A percentile compares a stretch with the other conserved stretches of the same genome.
Evolutionary conservation across 768 basidiomycete species (phyloP).

Genomic region (Crassisporium funariophilum): DNA sequence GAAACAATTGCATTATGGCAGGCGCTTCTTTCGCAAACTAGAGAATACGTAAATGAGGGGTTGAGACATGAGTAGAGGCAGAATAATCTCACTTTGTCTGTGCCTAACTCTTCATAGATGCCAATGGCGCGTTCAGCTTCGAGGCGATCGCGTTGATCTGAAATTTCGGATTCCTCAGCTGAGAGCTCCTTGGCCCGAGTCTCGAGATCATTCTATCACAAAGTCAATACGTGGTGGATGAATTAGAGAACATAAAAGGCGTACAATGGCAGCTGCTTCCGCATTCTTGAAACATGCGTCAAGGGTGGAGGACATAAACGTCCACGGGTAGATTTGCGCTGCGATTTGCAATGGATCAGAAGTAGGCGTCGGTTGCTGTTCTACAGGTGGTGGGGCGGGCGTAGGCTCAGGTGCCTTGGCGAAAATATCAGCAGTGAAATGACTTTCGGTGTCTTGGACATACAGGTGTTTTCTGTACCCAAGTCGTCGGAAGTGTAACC

Average conservation of each 20-base stretch:
- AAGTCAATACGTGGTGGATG: neutral
- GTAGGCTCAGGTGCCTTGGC: slow-evolving; percentile 11
- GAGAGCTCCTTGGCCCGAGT: slow-evolving; percentile 33
- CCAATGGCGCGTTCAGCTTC: slow-evolving; percentile 45
- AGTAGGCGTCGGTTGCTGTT: slow-evolving; percentile 25
- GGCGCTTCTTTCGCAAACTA: slow-evolving; percentile 50
- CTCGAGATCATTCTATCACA: slow-evolving; percentile 38
- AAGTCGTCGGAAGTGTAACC: slow-evolving; percentile 24
- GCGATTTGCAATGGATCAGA: slow-evolving; percentile 48
- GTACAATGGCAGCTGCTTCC: slow-evolving; percentile 37
- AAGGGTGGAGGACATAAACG: slow-evolving; percentile 59
- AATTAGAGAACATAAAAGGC: slow-evolving; percentile 8
- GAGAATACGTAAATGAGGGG: neutral
- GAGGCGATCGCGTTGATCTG: slow-evolving; percentile 43
- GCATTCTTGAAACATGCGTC: slow-evolving; percentile 50
- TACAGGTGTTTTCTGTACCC: slow-evolving; percentile 22
- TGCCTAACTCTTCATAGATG: slow-evolving; percentile 48
- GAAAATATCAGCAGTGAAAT: neutral
- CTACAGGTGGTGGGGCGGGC: slow-evolving; percentile 8
- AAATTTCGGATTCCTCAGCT: slow-evolving; percentile 41
- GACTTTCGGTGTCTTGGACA: slow-evolving; percentile 1
- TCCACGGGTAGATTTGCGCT: slow-evolving; percentile 59
- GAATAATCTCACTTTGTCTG: slow-evolving; percentile 33
- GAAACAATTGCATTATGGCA: slow-evolving; percentile 48
- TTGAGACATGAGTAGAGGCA: neutral